Evolutionary conservation across 2,329 filamentous ascomycete species (phyloP).

Genomic region (Chaetoscypha palmicola): DNA sequence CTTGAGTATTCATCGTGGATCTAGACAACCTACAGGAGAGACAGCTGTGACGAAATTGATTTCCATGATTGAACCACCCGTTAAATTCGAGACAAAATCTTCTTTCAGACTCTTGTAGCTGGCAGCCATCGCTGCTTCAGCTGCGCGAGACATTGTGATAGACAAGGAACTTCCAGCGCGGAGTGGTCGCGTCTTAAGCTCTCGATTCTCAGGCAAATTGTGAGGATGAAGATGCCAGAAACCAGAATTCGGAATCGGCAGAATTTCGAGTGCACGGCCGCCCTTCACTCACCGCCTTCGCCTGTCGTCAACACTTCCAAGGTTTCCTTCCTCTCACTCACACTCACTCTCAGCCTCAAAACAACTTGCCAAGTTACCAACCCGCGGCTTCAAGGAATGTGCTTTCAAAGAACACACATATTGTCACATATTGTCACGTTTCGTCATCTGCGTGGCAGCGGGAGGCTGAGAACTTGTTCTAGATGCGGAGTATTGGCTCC

Average conservation of each 20-base stretch:
- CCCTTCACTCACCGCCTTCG: no score
- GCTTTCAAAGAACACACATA: constrained; percentile 6
- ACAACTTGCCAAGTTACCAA: not conserved
- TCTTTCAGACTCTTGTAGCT: constrained; percentile 90
- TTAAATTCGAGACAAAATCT: constrained; percentile 87
- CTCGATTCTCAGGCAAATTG: not conserved
- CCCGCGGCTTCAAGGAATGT: constrained; percentile 5
- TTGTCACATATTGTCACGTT: constrained; percentile 1
- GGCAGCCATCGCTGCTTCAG: constrained; percentile 34
- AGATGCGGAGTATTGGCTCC: no score
- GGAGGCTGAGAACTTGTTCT: constrained; percentile 5
- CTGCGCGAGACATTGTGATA: constrained; percentile 25
- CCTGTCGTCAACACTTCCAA: no score
- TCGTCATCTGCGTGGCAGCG: constrained; percentile 1
- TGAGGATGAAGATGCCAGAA: no score
- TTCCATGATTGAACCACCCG: constrained; percentile 74
- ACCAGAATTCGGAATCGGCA: no score
- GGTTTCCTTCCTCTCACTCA: not conserved
- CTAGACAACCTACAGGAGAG: constrained; percentile 60
- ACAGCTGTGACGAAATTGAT: constrained; percentile 82
- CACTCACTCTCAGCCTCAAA: no score
- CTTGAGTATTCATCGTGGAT: not conserved
- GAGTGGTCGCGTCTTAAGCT: not conserved
- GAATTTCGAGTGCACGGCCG: no score
- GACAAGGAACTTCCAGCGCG: not conserved